Evolutionary conservation across 345 rosid genomes (phyloP).

Genomic region (Pugionium cornutum): DNA sequence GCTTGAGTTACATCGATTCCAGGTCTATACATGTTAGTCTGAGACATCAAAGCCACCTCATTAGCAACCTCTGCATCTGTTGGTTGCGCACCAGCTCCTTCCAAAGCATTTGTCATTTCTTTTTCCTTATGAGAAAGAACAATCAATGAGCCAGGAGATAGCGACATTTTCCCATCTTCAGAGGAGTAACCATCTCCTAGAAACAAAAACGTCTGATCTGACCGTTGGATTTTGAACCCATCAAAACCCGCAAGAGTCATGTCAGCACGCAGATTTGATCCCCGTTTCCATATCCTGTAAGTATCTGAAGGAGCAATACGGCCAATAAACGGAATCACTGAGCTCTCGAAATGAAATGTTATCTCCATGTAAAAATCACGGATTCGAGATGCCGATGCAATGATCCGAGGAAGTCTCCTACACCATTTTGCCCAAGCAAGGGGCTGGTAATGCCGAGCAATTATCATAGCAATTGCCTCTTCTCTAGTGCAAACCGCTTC

Average conservation of each 20-base stretch:
- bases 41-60: slow-evolving; percentile 93
- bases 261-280: slow-evolving; percentile 97
- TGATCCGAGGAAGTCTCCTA: slow-evolving; percentile 86
- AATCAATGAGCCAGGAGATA: slow-evolving; percentile 78
- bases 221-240: slow-evolving; percentile 91
- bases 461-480: slow-evolving; percentile 86
- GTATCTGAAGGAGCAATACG: slow-evolving; percentile 99
- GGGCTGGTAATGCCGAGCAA: slow-evolving; percentile 92
- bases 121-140: slow-evolving; percentile 95
- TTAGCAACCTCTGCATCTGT: slow-evolving; percentile 92
- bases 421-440: slow-evolving; percentile 99
- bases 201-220: slow-evolving; percentile 90
- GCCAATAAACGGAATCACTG: slow-evolving; percentile 92
- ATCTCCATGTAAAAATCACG: slow-evolving; percentile 99
- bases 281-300: slow-evolving; percentile 97
- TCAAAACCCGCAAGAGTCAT: slow-evolving; percentile 98
- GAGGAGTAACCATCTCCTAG: slow-evolving; percentile 84
- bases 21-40: slow-evolving; percentile 98
- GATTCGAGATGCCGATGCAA: slow-evolving; percentile 80
- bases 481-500: slow-evolving; percentile 99
- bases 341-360: slow-evolving; percentile 94
- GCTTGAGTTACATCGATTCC: slow-evolving; percentile 99
- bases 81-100: slow-evolving; percentile 93
- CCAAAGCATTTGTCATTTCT: slow-evolving; percentile 92
- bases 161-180: slow-evolving; percentile 64